Base-by-base conservation (phyloP, 306 rosid species). In the Pachyrhizus erosus region DNA sequence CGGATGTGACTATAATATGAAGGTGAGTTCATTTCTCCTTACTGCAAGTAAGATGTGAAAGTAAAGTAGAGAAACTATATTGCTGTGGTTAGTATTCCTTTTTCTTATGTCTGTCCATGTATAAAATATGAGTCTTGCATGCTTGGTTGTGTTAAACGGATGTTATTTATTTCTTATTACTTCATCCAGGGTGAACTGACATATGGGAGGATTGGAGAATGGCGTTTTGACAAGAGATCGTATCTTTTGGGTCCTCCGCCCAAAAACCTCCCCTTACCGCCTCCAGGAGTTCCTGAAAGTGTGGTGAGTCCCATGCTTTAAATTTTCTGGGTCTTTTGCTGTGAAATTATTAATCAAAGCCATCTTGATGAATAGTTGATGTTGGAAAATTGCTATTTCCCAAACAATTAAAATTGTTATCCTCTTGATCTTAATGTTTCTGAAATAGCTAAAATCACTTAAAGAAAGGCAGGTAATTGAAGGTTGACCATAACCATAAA, bases 161-260 rank as follows among this genome's bases (percentile, higher is more conserved):
- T 62, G 54, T 78, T 43, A 73, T 43, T 74, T 57, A 29, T 71
- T 80, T 40, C 15, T 11, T 70, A 37, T 78, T 26, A 11, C 43
- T 64, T 79, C 71, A 24, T 64, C 58, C 57, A 94, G 98, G 98
- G 98, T 17, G 74, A 89, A 77, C 83, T 91, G 54, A 94, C 95
- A 77, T 91, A 91, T 75, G 98, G 97, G 24, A 91, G 90, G 87
- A 67, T 87, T 17, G 98, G 98, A 43, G 97, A 92, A 80, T 94
- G 98, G 98, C 97, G 94, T 68, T 94, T 94, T 69, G 97, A 94
- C 89, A 94, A 94, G 92, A 93, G 97, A 91, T 80, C 94, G 0
- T 86, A 87, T 94, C 94, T 94, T 71, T 68, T 71, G 78, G 88
- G 91, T 80, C 98, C 98, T 82, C 97, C 92, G 4, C 98, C 98